A percentile compares a stretch with the other conserved stretches of the same genome.
These are phyloP conservation scores for Meredithiella fracta DNA, from an alignment of 2,329 filamentous ascomycete genomes.

Conservation along the genomic window DNA sequence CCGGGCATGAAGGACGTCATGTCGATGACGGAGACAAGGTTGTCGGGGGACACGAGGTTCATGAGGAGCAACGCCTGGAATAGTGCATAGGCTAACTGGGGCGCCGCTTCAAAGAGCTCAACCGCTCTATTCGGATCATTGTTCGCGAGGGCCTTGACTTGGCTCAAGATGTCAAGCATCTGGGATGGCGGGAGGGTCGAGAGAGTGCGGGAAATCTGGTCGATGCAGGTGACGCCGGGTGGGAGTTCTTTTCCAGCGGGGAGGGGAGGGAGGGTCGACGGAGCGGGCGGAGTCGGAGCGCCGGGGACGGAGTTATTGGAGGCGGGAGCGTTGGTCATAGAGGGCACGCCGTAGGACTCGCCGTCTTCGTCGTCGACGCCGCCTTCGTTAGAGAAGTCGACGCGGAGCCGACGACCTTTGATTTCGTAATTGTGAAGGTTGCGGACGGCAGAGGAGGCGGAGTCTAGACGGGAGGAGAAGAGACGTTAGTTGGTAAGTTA, in stretches of 20 bases:
- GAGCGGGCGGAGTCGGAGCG: constrained; percentile 21
- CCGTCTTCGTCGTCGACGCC: constrained; percentile 49
- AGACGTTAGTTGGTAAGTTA: background rate
- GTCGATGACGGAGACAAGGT: constrained; percentile 69
- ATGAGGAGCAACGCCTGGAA: constrained; percentile 89
- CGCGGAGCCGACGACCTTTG: constrained; percentile 82
- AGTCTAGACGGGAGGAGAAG: constrained; percentile 29
- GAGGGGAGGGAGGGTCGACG: constrained; percentile 53
- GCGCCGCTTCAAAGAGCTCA: constrained; percentile 72
- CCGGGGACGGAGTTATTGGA: background rate
- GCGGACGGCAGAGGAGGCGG: constrained; percentile 81
- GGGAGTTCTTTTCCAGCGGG: constrained; percentile 74
- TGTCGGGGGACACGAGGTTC: constrained; percentile 73
- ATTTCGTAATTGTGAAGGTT: constrained; percentile 93
- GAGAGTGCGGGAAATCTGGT: constrained; percentile 84
- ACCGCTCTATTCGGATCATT: constrained; percentile 69
- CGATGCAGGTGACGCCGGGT: constrained; percentile 65
- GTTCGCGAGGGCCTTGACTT: constrained; percentile 84
- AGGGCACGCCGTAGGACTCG: constrained; percentile 9
- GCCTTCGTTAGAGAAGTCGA: constrained; percentile 92
- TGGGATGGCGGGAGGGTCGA: constrained; percentile 73
- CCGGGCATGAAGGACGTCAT: constrained; percentile 22
- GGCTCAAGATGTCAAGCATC: constrained; percentile 78
- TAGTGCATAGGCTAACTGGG: constrained; percentile 84
- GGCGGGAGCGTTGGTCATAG: background rate